These are phyloP conservation scores for Pelargonium nanum DNA, from an alignment of 345 rosid genomes.

Conservation along the genomic window DNA sequence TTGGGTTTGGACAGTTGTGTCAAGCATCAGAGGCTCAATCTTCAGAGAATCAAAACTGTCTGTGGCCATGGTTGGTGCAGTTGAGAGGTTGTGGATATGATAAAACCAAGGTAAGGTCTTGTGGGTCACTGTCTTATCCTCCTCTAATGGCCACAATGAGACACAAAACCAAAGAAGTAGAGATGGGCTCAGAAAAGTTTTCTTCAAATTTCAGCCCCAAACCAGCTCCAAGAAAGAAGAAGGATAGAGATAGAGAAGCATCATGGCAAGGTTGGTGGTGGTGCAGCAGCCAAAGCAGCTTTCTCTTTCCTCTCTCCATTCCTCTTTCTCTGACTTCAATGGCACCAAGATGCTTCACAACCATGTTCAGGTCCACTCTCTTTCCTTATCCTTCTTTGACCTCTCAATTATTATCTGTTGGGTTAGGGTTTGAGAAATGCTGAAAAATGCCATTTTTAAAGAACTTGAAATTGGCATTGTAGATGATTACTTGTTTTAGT, in stretches of 20 bases:
- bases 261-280: constrained; percentile 62
- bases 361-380: constrained; percentile 47
- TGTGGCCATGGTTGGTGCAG: not conserved
- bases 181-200: constrained; percentile 3
- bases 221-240: constrained; percentile 3
- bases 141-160: constrained; percentile 1
- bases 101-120: constrained; percentile 1
- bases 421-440: not conserved
- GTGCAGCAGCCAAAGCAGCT: constrained; percentile 46
- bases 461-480: not conserved
- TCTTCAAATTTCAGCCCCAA: constrained; percentile 10
- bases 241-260: constrained; percentile 15
- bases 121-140: constrained; percentile 34
- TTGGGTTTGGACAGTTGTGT: not conserved
- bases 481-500: not conserved
- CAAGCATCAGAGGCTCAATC: not conserved
- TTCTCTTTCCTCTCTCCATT: constrained; percentile 57
- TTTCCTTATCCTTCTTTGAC: too few relatives aligned
- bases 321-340: constrained; percentile 80
- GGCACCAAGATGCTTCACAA: constrained; percentile 69
- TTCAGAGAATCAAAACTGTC: not conserved
- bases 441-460: not conserved
- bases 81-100: constrained; percentile 19
- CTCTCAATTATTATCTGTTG: not conserved
- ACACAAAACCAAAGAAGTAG: constrained; percentile 5